Conservation (phyloP, 169 alveolate species). For the Eimeria falciformis region DNA sequence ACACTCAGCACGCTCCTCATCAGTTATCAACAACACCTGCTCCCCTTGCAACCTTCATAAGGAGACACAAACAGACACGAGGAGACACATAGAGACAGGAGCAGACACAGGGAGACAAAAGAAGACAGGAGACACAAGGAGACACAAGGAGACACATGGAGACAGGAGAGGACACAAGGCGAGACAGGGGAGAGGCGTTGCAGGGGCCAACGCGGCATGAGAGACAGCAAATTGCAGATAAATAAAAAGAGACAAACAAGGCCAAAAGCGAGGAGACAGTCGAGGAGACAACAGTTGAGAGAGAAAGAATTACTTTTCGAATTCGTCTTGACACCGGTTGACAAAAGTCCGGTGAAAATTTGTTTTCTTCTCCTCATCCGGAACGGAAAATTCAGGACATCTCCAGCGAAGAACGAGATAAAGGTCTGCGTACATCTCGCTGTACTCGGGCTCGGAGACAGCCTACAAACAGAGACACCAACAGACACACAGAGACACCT, state of each 20-base stretch:
- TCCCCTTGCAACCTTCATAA: constrained; percentile 83
- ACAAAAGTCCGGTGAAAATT: constrained; percentile 63
- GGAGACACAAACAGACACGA: not conserved
- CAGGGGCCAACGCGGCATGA: too few species aligned
- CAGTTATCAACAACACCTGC: constrained; percentile 84
- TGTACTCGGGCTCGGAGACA: constrained; percentile 93
- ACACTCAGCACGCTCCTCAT: constrained; percentile 83
- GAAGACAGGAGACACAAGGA: not conserved
- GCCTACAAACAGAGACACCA: constrained; percentile 82
- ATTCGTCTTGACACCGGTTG: constrained; percentile 68
- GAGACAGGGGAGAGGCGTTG: not conserved
- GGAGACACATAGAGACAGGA: not conserved
- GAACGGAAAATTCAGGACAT: constrained; percentile 21
- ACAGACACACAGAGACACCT: not conserved
- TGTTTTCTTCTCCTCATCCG: constrained; percentile 71
- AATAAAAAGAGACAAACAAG: too few species aligned
- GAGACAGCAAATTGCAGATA: too few species aligned
- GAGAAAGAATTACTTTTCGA: constrained; percentile 71
- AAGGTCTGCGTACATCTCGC: constrained; percentile 94
- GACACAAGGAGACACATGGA: not conserved
- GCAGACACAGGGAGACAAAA: not conserved
- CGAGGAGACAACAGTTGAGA: too few species aligned
- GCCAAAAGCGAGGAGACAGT: too few species aligned
- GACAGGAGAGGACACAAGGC: not conserved
- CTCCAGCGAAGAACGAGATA: constrained; percentile 84